These are phyloP conservation scores for Nicotiana knightiana DNA, from an alignment of 257 asterid genomes.

Conservation along the genomic window DNA sequence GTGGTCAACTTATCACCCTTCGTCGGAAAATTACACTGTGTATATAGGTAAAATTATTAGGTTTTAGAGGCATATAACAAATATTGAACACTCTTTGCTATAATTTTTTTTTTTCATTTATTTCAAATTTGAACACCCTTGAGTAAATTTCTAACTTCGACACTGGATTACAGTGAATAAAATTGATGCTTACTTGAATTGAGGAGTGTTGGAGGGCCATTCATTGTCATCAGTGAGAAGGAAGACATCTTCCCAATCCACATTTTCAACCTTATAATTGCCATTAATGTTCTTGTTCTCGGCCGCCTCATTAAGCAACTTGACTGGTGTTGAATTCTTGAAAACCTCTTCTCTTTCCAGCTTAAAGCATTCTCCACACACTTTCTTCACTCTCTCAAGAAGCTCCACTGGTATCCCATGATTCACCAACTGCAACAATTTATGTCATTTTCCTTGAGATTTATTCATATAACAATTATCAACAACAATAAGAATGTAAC, in stretches of 20 bases:
- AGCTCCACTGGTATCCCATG: conserved; percentile 70
- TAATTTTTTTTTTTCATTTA: too few relatives aligned
- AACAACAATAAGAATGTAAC: too few relatives aligned
- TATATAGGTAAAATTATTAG: too few relatives aligned
- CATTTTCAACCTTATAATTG: conserved; percentile 31
- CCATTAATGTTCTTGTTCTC: conserved; percentile 33
- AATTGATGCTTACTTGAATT: conserved; percentile 44
- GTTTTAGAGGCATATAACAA: too few relatives aligned
- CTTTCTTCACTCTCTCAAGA: conserved; percentile 65
- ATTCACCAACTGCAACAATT: conserved; percentile 46
- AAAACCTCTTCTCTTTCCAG: conserved; percentile 48
- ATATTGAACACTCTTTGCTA: too few relatives aligned
- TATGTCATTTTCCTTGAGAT: background rate
- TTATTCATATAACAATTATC: too few relatives aligned
- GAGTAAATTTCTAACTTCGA: too few relatives aligned
- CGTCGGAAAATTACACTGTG: too few relatives aligned
- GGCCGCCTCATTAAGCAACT: conserved; percentile 40
- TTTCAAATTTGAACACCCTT: too few relatives aligned
- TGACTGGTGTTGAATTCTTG: conserved; percentile 46
- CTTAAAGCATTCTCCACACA: conserved; percentile 47
- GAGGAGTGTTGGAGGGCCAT: conserved; percentile 56
- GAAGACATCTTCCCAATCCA: conserved; percentile 89
- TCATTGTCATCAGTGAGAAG: conserved; percentile 65
- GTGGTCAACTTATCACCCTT: too few relatives aligned
- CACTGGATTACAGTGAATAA: too few relatives aligned